phyloP scores from a whole-genome alignment of 148 eudicot genomes.

The Rhododendron griersonianum region DNA sequence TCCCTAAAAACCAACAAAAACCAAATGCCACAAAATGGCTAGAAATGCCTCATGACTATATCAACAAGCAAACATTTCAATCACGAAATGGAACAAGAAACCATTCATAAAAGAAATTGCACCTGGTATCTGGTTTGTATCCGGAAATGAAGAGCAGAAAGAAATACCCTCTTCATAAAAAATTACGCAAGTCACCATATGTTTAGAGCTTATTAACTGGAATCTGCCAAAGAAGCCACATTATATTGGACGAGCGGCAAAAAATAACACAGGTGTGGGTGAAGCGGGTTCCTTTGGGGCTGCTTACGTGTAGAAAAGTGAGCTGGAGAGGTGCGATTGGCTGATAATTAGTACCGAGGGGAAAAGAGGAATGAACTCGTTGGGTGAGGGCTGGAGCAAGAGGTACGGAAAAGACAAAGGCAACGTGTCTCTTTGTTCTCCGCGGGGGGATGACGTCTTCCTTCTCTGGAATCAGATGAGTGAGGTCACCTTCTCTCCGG shows the following conservation, averaged over 20 bases:
- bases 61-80: not conserved
- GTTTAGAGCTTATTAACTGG: slow-evolving; percentile 86
- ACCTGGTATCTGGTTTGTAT: slow-evolving; percentile 98
- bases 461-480: too few species aligned
- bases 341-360: too few species aligned
- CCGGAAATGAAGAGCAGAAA: slow-evolving; percentile 94
- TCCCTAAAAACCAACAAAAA: not conserved
- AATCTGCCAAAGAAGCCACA: slow-evolving; percentile 42
- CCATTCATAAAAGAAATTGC: not conserved
- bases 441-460: too few species aligned
- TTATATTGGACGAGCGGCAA: not conserved
- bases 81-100: not conserved
- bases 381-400: too few species aligned
- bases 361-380: too few species aligned
- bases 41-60: too few species aligned
- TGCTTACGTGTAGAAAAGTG: too few species aligned
- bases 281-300: too few species aligned
- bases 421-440: too few species aligned
- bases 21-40: not conserved
- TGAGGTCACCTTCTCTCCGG: too few species aligned
- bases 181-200: slow-evolving; percentile 74
- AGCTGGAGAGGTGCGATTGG: too few species aligned
- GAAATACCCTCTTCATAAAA: slow-evolving; percentile 97
- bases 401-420: too few species aligned
- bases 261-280: not conserved